Base-by-base conservation (phyloP, 805 yeast species). In the Metschnikowia vanudenii region DNA sequence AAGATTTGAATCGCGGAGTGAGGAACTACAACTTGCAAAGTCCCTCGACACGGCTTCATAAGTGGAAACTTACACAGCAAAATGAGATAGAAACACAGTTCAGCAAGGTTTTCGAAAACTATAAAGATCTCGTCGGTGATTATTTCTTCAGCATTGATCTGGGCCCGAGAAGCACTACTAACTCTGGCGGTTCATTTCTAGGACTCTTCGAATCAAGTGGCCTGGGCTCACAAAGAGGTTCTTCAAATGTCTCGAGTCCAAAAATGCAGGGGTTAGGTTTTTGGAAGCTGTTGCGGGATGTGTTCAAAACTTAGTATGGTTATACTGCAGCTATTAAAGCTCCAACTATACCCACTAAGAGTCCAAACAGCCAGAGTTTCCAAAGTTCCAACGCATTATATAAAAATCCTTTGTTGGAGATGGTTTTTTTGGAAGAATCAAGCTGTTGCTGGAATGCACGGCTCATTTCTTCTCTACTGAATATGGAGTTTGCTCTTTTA, bases 401-500 rank as follows among this genome's bases (percentile, higher is more conserved):
- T 13, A 51, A 18, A 13, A 29, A 1, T 1, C 56, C 55, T 48
- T 54, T 54, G 24, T 16, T 16, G 18, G 39, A 12, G 19, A n/a
- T 8, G 10, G 18, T 14, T 10, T 20, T 38, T 28, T 36, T 33
- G 42, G 54, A 43, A 17, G 47, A 43, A 17, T 45, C 18, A 26
- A 62, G 39, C 43, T 39, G 46, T 58, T 4, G 45, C 41, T 47
- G 41, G 46, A 71, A 67, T 30, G 62, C 59, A 39, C 54, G 39
- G 33, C 74, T 71, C 75, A 78, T 71, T 37, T 76, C 65, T n/a
- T 63, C 67, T 46, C 79, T 63, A 31, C 79, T 73, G 47, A 79
- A 79, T 2, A 64, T 52, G 6, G 60, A 52, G 3, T 64, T 50
- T 2, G 73, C 79, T 39, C 79, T 57, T 3, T 55, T 37, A 33